phyloP scores from a whole-genome alignment of 2,329 filamentous ascomycete species.

The Ceratocystis albifundus region DNA sequence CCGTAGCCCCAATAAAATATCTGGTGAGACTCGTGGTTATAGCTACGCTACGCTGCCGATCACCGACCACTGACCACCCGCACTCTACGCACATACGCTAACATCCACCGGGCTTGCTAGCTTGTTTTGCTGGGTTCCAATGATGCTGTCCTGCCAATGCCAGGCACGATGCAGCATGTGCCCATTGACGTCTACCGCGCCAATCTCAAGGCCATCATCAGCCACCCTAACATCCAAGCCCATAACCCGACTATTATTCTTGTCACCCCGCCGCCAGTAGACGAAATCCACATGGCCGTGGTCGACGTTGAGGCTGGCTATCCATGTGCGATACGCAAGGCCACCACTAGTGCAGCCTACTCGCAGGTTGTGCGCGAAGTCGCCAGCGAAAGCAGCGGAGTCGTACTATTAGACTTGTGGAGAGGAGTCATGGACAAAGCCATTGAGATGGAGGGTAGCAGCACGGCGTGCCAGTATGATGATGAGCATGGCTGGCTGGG shows the following conservation, averaged over 20 bases:
- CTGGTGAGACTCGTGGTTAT: constrained; percentile 39
- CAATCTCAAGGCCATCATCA: constrained; percentile 61
- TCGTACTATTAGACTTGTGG: constrained; percentile 70
- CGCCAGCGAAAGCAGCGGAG: constrained; percentile 54
- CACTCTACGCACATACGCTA: neutral
- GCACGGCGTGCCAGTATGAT: constrained; percentile 27
- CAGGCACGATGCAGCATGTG: constrained; percentile 60
- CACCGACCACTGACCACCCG: too few species aligned
- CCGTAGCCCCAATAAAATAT: constrained; percentile 51
- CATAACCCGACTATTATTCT: constrained; percentile 66
- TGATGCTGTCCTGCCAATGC: constrained; percentile 60
- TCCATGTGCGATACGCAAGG: constrained; percentile 34
- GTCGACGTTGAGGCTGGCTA: constrained; percentile 40
- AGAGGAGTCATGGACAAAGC: constrained; percentile 62
- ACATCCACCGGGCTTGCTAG: constrained; percentile 33
- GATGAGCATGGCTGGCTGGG: constrained; percentile 46
- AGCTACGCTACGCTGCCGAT: too few species aligned
- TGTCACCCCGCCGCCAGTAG: constrained; percentile 70
- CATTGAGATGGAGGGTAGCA: constrained; percentile 37
- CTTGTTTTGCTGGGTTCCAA: constrained; percentile 81
- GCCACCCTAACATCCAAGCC: constrained; percentile 54
- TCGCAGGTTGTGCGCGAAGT: constrained; percentile 51
- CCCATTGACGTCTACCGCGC: constrained; percentile 61
- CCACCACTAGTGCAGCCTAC: constrained; percentile 44
- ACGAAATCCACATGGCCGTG: constrained; percentile 55